These are phyloP conservation scores for Penicillium sp. DNA, from an alignment of 2,329 filamentous ascomycete genomes.

Conservation along the genomic window DNA sequence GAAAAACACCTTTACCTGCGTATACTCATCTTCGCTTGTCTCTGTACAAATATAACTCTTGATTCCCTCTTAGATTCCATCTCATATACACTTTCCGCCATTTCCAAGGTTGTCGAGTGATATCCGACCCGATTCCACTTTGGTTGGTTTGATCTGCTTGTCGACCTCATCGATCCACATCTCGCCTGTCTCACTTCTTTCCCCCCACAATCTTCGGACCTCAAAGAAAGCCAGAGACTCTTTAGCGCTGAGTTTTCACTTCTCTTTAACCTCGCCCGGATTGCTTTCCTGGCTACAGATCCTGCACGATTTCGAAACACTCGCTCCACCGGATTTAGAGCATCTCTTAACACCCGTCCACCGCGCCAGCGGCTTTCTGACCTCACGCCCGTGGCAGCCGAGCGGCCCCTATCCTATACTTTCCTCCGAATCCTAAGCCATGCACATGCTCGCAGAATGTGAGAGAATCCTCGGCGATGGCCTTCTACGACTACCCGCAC, in stretches of 20 bases:
- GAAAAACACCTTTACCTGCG: constrained; percentile 11
- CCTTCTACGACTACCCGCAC: constrained; percentile 69
- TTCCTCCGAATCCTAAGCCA: constrained; percentile 24
- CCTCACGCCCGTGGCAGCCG: constrained; percentile 17
- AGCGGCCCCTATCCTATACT: constrained; percentile 24
- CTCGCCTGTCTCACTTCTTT: constrained; percentile 11
- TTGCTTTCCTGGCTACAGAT: neutral
- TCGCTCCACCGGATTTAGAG: constrained; percentile 4
- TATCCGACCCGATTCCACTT: constrained; percentile 7
- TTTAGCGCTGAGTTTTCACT: neutral
- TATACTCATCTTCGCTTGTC: neutral
- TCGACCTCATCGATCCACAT: constrained; percentile 20
- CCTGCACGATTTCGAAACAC: neutral
- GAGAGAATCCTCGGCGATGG: constrained; percentile 81
- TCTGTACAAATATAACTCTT: constrained; percentile 1
- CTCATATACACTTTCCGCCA: neutral
- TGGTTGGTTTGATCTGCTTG: constrained; percentile 7
- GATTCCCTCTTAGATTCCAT: neutral
- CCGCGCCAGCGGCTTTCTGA: constrained; percentile 14
- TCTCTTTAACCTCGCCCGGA: neutral
- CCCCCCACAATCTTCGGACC: constrained; percentile 20
- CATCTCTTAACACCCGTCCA: constrained; percentile 3
- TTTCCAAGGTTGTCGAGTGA: neutral
- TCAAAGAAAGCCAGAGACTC: constrained; percentile 2
- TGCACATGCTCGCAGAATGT: constrained; percentile 45